These are phyloP conservation scores for Rhizopogon sp. DNA, from an alignment of 768 basidiomycete genomes.

Conservation along the genomic window DNA sequence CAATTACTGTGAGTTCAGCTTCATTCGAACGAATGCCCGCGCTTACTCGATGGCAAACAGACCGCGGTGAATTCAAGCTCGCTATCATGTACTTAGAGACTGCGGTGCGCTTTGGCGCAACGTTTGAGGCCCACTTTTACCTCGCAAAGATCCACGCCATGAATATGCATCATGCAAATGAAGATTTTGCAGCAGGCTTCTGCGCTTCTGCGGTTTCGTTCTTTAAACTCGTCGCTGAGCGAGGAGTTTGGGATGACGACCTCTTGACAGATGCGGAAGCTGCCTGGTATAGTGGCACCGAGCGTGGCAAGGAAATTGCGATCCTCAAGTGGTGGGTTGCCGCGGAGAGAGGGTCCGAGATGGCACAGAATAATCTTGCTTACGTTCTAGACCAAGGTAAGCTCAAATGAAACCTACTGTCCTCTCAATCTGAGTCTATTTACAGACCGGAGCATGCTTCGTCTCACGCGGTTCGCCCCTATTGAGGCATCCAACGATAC, in stretches of 20 bases:
- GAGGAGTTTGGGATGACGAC: conserved; percentile 84
- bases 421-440: not conserved
- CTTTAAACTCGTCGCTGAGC: conserved; percentile 88
- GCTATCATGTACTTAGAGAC: conserved; percentile 78
- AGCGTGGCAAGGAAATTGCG: conserved; percentile 74
- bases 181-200: conserved; percentile 57
- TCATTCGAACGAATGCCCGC: not conserved
- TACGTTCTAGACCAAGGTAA: conserved; percentile 88
- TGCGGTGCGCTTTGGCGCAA: conserved; percentile 83
- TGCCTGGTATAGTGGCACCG: conserved; percentile 65
- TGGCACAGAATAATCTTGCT: conserved; percentile 93
- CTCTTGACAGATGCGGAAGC: conserved; percentile 76
- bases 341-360: conserved; percentile 87
- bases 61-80: conserved; percentile 55
- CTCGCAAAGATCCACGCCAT: conserved; percentile 76
- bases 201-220: conserved; percentile 91
- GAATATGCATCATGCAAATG: conserved; percentile 37
- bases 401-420: conserved; percentile 26
- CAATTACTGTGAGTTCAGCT: conserved; percentile 47
- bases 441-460: conserved; percentile 66
- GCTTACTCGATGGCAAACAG: conserved; percentile 34
- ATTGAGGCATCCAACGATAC: conserved; percentile 77
- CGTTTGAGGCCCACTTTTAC: conserved; percentile 94
- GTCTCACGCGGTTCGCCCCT: conserved; percentile 63
- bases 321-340: conserved; percentile 95